phyloP scores from a whole-genome alignment of 192 early-diverging fungal genomes.

The Gigaspora rosea region DNA sequence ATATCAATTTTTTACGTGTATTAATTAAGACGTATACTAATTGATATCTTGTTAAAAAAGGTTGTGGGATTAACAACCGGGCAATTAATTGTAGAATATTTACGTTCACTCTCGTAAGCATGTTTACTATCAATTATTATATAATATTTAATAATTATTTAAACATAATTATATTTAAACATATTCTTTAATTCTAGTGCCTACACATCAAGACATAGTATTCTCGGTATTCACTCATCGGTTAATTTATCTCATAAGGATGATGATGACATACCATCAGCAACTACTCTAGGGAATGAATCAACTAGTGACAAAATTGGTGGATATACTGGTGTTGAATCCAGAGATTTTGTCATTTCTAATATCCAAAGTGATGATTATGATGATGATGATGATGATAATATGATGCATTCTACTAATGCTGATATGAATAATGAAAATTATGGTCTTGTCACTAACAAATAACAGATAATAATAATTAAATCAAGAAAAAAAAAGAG shows the following conservation, averaged over 20 bases:
- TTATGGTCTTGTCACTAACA: no score
- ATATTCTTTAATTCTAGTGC: not conserved
- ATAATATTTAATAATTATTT: not conserved
- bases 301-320: not conserved
- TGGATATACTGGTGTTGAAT: not conserved
- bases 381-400: not conserved
- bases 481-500: no score
- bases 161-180: not conserved
- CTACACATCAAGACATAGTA: not conserved
- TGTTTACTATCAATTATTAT: not conserved
- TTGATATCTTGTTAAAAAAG: not conserved
- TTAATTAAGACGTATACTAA: not conserved
- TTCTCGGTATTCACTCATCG: not conserved
- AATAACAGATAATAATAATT: no score
- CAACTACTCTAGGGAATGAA: not conserved
- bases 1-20: not conserved
- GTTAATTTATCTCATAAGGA: not conserved
- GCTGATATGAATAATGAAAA: no score
- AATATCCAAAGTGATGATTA: not conserved
- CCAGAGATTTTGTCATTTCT: not conserved
- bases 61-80: conserved; percentile 14
- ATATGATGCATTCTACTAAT: no score
- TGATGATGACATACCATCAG: not conserved
- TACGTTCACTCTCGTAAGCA: not conserved
- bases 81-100: conserved; percentile 19